Percentiles rank a stretch among this genome's conserved stretches.
phyloP scores from a whole-genome alignment of 495 filamentous ascomycete genomes.

The Hypoxylon perforatum region DNA sequence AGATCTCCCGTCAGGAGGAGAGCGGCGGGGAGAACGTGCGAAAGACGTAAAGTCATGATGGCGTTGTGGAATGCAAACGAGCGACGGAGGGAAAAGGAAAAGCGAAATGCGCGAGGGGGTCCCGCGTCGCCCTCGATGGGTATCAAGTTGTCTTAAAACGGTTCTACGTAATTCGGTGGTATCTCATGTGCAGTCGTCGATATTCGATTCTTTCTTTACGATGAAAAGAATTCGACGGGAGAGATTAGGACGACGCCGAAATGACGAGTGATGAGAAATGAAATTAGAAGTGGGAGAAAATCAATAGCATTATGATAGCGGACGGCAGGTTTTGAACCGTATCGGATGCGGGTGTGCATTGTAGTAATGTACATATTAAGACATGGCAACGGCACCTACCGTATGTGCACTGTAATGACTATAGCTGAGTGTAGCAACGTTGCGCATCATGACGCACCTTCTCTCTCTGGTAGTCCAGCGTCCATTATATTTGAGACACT shows the following conservation, averaged over 20 bases:
- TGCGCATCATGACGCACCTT: too few species aligned
- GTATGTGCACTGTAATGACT: too few species aligned
- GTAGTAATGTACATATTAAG: conserved; percentile 14
- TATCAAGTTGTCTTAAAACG: conserved; percentile 2
- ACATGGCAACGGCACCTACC: conserved; percentile 6
- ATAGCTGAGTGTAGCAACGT: too few species aligned
- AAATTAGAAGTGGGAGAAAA: not conserved
- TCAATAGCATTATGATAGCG: not conserved
- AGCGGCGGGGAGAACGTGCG: conserved; percentile 22
- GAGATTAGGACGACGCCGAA: conserved; percentile 6
- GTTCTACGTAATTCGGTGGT: conserved; percentile 3
- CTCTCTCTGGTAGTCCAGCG: too few species aligned
- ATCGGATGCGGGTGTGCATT: not conserved
- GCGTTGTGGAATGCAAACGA: conserved; percentile 26
- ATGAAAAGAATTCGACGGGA: not conserved
- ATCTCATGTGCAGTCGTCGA: not conserved
- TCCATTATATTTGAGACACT: too few species aligned
- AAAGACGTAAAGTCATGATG: conserved; percentile 33
- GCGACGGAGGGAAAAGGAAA: conserved; percentile 28
- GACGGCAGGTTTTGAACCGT: not conserved
- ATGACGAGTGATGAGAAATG: conserved; percentile 13
- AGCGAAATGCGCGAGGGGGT: not conserved
- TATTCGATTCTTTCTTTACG: conserved; percentile 4
- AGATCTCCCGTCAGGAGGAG: conserved; percentile 25
- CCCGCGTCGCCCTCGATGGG: conserved; percentile 6